Base-by-base conservation (phyloP, 169 alveolate species). In the Eimeria necatrix region DNA sequence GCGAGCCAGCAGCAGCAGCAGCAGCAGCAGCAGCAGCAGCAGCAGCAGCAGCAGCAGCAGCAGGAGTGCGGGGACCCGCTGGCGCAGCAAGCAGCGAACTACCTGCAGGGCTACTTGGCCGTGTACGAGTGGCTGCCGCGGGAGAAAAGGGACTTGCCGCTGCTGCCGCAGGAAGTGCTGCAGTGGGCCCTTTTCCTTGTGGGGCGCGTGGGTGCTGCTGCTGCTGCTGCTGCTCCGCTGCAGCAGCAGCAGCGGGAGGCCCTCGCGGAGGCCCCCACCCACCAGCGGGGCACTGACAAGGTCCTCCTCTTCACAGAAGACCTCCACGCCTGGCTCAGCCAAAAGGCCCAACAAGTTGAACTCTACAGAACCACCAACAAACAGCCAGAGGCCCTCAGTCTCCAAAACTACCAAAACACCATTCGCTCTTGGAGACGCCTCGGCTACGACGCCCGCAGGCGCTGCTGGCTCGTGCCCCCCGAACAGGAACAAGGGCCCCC, bases 161-260 rank as follows among this genome's bases (percentile, higher is more conserved):
- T 98, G 60, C 91, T 98, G 48, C 99, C 99, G 7, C 94, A 95
- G 22, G 99, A 98, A 85, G 96, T 98, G 59, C 26, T 95, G 22
- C n/a, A 60, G 70, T 98, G 99, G 99, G 80, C 96, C 6, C 94
- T 94, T 32, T 98, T 96, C 76, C 95, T 98, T 20, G 80, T 96
- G 26, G 74, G 24, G 48, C 92, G 76, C 78, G 88, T 96, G 22
- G 84, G 93, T 22, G 96, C 91, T 87, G 56, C 95, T 2, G 68
- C 92, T 22, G 95, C 97, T 22, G n/a, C n/a, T n/a, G n/a, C n/a
- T n/a, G n/a, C n/a, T n/a, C n/a, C n/a, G n/a, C n/a, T n/a, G n/a
- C 93, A 52, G 26, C 91, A 96, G 1, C 96, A 94, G 56, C 96
- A 96, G 73, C 46, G 92, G 46, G 80, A 68, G 10, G 95, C 96